phyloP scores from a whole-genome alignment of 352 stramenopile genomes.

The Phytopythium mirpurense region DNA sequence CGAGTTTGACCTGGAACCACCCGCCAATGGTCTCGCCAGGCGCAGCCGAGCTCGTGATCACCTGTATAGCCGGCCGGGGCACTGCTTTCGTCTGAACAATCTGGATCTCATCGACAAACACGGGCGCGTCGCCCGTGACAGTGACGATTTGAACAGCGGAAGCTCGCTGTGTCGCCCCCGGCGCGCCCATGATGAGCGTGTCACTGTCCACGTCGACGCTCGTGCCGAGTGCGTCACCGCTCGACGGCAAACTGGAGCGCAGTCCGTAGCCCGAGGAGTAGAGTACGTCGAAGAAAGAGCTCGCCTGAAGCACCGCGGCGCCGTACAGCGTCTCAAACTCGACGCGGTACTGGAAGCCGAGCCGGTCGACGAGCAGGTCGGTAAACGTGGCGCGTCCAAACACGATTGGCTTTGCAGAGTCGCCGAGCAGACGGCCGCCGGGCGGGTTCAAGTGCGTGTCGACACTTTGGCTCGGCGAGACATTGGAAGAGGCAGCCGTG shows the following conservation, averaged over 20 bases:
- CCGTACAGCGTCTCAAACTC: constrained; percentile 44
- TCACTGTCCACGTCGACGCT: constrained; percentile 68
- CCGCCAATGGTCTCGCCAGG: constrained; percentile 60
- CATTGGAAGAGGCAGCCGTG: constrained; percentile 15
- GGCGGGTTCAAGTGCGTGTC: constrained; percentile 80
- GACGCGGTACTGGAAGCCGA: constrained; percentile 66
- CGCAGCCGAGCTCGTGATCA: constrained; percentile 62
- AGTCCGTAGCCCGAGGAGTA: constrained; percentile 70
- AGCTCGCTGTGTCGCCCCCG: constrained; percentile 44
- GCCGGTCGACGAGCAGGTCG: constrained; percentile 65
- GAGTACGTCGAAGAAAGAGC: constrained; percentile 55
- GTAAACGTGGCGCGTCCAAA: constrained; percentile 60
- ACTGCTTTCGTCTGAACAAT: constrained; percentile 46
- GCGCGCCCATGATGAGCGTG: constrained; percentile 65
- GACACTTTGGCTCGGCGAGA: constrained; percentile 38
- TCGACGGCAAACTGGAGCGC: constrained; percentile 50
- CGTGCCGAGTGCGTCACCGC: constrained; percentile 43
- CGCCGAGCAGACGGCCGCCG: constrained; percentile 41
- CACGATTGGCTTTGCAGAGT: constrained; percentile 35
- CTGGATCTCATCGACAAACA: constrained; percentile 72
- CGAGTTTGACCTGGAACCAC: constrained; percentile 67
- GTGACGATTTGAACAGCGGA: constrained; percentile 74
- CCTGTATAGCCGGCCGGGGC: constrained; percentile 56
- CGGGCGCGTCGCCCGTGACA: constrained; percentile 34
- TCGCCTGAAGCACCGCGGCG: constrained; percentile 36